Percentiles rank a stretch among this genome's conserved stretches.
Conservation (phyloP, 2,329 filamentous ascomycete species). For the Dothideomycetes sp. region DNA sequence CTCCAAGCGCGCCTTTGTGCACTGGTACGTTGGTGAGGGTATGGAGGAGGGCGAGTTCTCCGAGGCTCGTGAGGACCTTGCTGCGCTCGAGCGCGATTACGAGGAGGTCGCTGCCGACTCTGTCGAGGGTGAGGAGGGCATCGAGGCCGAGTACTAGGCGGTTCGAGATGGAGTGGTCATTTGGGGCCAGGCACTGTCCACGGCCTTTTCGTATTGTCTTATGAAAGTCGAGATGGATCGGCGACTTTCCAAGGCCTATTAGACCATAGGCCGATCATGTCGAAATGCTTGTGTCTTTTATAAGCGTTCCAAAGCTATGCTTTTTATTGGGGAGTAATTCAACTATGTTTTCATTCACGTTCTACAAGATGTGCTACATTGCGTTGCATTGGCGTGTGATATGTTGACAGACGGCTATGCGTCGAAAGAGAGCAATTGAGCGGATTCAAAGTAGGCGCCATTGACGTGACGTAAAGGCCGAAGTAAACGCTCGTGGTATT, state of each 20-base stretch:
- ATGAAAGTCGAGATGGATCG: constrained; percentile 9
- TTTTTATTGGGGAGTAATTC: not conserved
- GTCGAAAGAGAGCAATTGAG: not conserved
- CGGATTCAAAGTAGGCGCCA: not conserved
- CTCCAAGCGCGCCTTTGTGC: constrained; percentile 99
- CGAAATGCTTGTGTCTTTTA: constrained; percentile 10
- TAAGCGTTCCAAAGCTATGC: constrained; percentile 1
- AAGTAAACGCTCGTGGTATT: too few species aligned
- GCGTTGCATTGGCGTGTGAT: not conserved
- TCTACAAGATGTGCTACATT: not conserved
- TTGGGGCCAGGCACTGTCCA: constrained; percentile 7
- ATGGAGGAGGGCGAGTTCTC: constrained; percentile 99
- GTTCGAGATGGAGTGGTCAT: constrained; percentile 6
- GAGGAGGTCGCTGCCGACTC: constrained; percentile 97
- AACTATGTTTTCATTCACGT: not conserved
- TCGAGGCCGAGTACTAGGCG: constrained; percentile 82
- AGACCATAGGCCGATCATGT: constrained; percentile 10
- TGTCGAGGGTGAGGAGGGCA: constrained; percentile 71
- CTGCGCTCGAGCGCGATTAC: constrained; percentile 95
- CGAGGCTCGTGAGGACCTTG: constrained; percentile 95
- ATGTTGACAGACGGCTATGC: too few species aligned
- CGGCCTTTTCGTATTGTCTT: constrained; percentile 11
- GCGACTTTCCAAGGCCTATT: constrained; percentile 8
- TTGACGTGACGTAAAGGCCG: too few species aligned
- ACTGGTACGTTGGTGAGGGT: constrained; percentile 99